Percentiles rank a stretch among this genome's conserved stretches.
phyloP scores from a whole-genome alignment of 345 rosid species.

The Aquilaria sinensis region DNA sequence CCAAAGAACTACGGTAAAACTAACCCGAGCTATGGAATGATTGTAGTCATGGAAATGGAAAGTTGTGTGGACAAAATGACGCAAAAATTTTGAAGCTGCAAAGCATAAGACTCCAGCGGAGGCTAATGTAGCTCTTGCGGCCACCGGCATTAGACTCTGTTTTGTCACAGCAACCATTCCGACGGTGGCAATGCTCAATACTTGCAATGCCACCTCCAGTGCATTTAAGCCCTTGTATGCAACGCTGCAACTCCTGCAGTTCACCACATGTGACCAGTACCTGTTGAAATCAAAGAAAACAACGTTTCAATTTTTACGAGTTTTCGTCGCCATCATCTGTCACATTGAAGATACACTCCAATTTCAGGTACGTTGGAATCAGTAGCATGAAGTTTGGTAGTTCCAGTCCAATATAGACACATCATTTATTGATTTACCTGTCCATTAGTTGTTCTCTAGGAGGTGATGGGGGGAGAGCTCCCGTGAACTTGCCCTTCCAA shows the following conservation, averaged over 20 bases:
- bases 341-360: no score
- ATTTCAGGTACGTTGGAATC: no score
- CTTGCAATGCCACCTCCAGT: constrained; percentile 49
- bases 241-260: constrained; percentile 58
- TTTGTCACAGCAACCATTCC: constrained; percentile 48
- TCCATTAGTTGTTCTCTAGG: constrained; percentile 69
- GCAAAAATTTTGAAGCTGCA: constrained; percentile 62
- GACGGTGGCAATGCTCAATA: constrained; percentile 37
- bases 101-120: constrained; percentile 42
- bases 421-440: constrained; percentile 30
- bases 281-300: constrained; percentile 18
- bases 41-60: constrained; percentile 71
- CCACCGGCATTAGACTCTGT: constrained; percentile 30
- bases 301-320: background rate
- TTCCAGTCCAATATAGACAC: background rate
- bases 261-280: constrained; percentile 80
- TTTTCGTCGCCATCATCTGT: no score
- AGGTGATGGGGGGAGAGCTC: constrained; percentile 58
- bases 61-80: constrained; percentile 54
- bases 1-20: background rate
- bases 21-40: constrained; percentile 44
- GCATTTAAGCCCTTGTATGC: constrained; percentile 53
- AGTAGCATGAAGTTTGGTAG: background rate
- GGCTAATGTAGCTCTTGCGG: constrained; percentile 32
- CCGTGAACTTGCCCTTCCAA: constrained; percentile 59